Base-by-base conservation (phyloP, 2,329 filamentous ascomycete species). In the Sarocladium kiliense region DNA sequence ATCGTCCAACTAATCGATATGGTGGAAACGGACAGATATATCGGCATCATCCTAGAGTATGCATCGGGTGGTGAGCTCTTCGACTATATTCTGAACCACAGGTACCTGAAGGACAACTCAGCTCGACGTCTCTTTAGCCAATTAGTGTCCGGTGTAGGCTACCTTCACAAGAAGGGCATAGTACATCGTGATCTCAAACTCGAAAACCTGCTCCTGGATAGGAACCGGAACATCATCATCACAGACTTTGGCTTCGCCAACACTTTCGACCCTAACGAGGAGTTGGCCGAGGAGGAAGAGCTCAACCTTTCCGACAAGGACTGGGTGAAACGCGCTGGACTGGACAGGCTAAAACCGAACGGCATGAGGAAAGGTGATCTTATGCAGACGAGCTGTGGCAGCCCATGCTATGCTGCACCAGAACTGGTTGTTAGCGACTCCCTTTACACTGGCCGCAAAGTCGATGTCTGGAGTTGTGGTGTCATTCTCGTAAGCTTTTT, bases 191-290 rank as follows among this genome's bases (percentile, higher is more conserved):
- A 99, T 74, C 74, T 99, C 61, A 99, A 99, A 74, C 79, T 99
- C 47, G 94, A 99, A 74, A 99, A 99, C 67, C 71, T 99, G 64
- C 80, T 99, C 36, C 80, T 99, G 53, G 94, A 99, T 72, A 87
- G 93, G 59, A 97, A 99, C 68, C 88, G 91, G 60, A 99, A 99
- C 76, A 97, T 99, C 66, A 99, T 99, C 74, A 99, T 99, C 67
- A 99, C 94, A 16, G 94, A 99, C 73, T 99, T 99, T 72, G 94
- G 94, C 18, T 99, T 99, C 69, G 94, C 94, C 62, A 99, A 99
- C 72, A 97, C 92, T 0, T 99, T 99, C 67, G 89, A 97, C 66
- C 84, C 94, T 0, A 75, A 78, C 34, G 94, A 99, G 66, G 91
- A 97, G 68, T 79, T 99, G 37, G 84, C 83, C 3, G 91, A 96